These are phyloP conservation scores for Suhomyces prunicola DNA, from an alignment of 805 yeast genomes.

Conservation along the genomic window DNA sequence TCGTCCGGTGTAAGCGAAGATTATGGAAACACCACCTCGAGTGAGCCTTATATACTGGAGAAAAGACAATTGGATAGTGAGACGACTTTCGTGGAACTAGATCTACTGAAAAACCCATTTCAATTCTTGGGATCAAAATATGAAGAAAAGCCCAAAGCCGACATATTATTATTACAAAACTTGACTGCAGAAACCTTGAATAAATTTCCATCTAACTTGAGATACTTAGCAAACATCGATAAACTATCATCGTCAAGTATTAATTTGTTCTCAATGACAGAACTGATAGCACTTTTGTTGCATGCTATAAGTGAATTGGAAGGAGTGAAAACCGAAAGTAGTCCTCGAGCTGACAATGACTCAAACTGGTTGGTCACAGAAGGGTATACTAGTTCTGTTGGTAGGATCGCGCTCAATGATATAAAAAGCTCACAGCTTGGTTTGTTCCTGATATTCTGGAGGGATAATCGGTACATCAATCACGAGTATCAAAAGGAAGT, in stretches of 20 bases:
- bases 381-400: conserved; percentile 26
- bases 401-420: conserved; percentile 28
- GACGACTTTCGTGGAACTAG: conserved; percentile 11
- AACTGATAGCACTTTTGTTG: conserved; percentile 28
- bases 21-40: background rate
- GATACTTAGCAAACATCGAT: conserved; percentile 36
- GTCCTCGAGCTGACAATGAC: conserved; percentile 5
- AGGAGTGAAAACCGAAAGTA: conserved; percentile 5
- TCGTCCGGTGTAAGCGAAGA: conserved; percentile 26
- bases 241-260: conserved; percentile 27
- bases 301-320: conserved; percentile 25
- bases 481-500: conserved; percentile 14
- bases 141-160: conserved; percentile 19
- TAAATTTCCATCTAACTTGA: conserved; percentile 34
- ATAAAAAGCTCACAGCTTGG: conserved; percentile 24
- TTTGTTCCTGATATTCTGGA: conserved; percentile 35
- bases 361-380: conserved; percentile 16
- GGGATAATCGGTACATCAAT: conserved; percentile 26
- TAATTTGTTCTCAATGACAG: conserved; percentile 31
- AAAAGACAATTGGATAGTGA: conserved; percentile 2
- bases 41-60: background rate
- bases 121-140: conserved; percentile 11
- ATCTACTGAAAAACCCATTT: conserved; percentile 10
- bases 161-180: conserved; percentile 26
- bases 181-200: conserved; percentile 20